A percentile compares a stretch with the other conserved stretches of the same genome.
These are phyloP conservation scores for Agaricus subrufescens DNA, from an alignment of 768 basidiomycete species.

Conservation along the genomic window DNA sequence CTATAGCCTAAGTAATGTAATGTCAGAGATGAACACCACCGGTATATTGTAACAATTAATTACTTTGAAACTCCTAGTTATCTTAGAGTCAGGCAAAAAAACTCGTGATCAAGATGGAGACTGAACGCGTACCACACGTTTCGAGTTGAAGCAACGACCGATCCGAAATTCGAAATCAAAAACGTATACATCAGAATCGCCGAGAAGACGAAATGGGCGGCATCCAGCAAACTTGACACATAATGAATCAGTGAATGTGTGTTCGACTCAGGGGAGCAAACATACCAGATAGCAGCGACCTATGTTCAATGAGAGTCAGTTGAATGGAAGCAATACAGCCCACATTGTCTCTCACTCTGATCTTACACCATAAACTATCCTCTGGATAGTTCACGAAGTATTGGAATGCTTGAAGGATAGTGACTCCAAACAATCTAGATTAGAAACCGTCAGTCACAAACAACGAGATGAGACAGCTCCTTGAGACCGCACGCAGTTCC, in stretches of 20 bases:
- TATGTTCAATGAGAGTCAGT: background rate
- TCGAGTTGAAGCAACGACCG: background rate
- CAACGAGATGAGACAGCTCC: no score
- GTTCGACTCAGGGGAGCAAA: background rate
- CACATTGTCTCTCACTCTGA: background rate
- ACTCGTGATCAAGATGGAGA: no score
- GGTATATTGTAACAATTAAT: background rate
- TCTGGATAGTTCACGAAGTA: background rate
- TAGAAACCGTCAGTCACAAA: background rate
- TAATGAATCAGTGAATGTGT: background rate
- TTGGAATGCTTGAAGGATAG: conserved; percentile 4
- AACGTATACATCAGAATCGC: conserved; percentile 2
- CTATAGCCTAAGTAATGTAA: background rate
- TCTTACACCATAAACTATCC: background rate
- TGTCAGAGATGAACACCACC: background rate
- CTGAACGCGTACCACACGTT: background rate
- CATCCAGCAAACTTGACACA: background rate
- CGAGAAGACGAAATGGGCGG: conserved; percentile 4
- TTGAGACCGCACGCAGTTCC: background rate
- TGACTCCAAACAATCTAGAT: conserved; percentile 3
- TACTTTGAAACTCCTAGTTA: conserved; percentile 8
- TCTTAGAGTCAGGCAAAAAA: no score
- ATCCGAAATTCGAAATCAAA: conserved; percentile 4
- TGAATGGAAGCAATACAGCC: background rate
- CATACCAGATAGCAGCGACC: conserved; percentile 1